Evolutionary conservation across 2,329 filamentous ascomycete genomes (phyloP).

Genomic region (Aspergillus flavus): DNA sequence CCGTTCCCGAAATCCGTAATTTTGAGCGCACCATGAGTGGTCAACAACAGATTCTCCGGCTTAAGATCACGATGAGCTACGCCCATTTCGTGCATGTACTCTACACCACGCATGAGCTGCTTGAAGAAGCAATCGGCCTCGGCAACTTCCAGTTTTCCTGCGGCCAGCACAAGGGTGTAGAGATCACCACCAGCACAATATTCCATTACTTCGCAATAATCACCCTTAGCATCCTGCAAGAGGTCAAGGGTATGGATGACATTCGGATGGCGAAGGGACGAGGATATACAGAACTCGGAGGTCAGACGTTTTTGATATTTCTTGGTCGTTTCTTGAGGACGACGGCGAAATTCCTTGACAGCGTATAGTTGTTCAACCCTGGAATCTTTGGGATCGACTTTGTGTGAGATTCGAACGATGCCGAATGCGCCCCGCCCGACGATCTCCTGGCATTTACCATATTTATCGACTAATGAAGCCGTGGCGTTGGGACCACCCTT

Average conservation of each 20-base stretch:
- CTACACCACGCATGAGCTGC: constrained; percentile 97
- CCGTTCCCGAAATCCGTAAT: constrained; percentile 99
- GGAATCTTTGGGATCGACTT: constrained; percentile 77
- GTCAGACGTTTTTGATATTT: constrained; percentile 98
- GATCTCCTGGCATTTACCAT: constrained; percentile 97
- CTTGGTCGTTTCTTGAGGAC: constrained; percentile 91
- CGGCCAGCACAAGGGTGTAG: constrained; percentile 88
- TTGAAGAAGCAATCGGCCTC: constrained; percentile 99
- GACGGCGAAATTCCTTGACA: constrained; percentile 95
- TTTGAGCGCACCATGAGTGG: constrained; percentile 88
- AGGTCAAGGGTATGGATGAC: constrained; percentile 97
- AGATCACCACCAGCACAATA: constrained; percentile 96
- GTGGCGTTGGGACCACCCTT: constrained; percentile 74
- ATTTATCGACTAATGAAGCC: constrained; percentile 87
- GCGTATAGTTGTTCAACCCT: constrained; percentile 88
- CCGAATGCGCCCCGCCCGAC: constrained; percentile 96
- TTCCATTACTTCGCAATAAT: constrained; percentile 99
- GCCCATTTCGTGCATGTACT: constrained; percentile 99
- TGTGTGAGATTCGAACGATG: constrained; percentile 96
- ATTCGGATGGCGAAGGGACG: constrained; percentile 92
- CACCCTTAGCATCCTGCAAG: constrained; percentile 91
- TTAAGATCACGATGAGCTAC: constrained; percentile 96
- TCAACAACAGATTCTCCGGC: constrained; percentile 92
- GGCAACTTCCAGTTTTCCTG: constrained; percentile 81
- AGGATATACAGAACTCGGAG: constrained; percentile 97